A percentile compares a stretch with the other conserved stretches of the same genome.
Conservation (phyloP, 1,284 basidiomycete genomes). For the Apiotrichum domesticum region DNA sequence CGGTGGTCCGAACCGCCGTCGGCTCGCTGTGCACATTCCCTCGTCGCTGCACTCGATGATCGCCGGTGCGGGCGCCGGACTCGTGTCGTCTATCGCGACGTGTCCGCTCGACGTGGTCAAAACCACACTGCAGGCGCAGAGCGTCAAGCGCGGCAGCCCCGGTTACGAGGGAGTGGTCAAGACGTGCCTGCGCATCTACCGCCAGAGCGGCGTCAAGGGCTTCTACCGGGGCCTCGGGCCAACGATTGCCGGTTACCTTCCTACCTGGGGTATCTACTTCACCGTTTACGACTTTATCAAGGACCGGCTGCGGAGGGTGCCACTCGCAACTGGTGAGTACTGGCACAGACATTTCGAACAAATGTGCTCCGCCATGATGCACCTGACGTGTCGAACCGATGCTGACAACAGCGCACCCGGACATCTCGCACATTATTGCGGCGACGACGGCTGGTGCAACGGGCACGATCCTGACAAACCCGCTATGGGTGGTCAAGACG, state of each 20-base stretch:
- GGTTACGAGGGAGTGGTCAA: slow-evolving; percentile 73
- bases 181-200: slow-evolving; percentile 65
- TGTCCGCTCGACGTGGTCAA: slow-evolving; percentile 98
- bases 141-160: slow-evolving; percentile 57
- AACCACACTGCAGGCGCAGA: slow-evolving; percentile 91
- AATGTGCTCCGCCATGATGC: too few species aligned
- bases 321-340: slow-evolving; percentile 8
- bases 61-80: slow-evolving; percentile 59
- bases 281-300: slow-evolving; percentile 95
- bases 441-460: slow-evolving; percentile 88
- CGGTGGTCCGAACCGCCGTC: neutral
- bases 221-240: slow-evolving; percentile 90
- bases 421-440: slow-evolving; percentile 65
- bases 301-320: slow-evolving; percentile 58
- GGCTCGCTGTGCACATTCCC: slow-evolving; percentile 22
- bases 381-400: too few species aligned
- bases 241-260: slow-evolving; percentile 89
- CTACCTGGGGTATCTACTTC: slow-evolving; percentile 97
- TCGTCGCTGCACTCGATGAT: slow-evolving; percentile 46
- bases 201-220: slow-evolving; percentile 71
- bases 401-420: slow-evolving; percentile 18
- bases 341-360: too few species aligned
- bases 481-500: slow-evolving; percentile 95
- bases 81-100: slow-evolving; percentile 87
- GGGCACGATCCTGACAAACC: slow-evolving; percentile 86